These are phyloP conservation scores for Elsinoe fawcettii DNA, from an alignment of 2,329 filamentous ascomycete genomes.

Conservation along the genomic window DNA sequence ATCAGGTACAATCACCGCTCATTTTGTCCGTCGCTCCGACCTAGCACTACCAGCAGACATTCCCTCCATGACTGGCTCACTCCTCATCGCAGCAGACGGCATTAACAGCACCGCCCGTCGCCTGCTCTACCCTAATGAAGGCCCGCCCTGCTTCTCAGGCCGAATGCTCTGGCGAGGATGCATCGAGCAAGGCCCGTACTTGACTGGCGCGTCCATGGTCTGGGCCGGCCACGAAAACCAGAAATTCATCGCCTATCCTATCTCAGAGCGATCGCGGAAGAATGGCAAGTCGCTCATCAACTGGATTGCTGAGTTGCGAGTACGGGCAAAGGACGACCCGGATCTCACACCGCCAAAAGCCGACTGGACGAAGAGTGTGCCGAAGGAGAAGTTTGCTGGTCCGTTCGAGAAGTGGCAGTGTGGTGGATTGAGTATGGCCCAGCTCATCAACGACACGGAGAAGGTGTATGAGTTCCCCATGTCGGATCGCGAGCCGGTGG, in stretches of 20 bases:
- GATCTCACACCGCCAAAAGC: conserved; percentile 39
- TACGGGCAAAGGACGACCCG: conserved; percentile 35
- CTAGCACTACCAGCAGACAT: conserved; percentile 24
- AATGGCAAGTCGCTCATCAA: conserved; percentile 37
- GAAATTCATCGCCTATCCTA: conserved; percentile 43
- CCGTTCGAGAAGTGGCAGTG: conserved; percentile 38
- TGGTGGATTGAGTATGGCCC: conserved; percentile 36
- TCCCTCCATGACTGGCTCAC: conserved; percentile 28
- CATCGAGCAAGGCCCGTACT: conserved; percentile 34
- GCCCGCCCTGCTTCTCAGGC: conserved; percentile 39
- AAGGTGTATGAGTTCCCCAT: conserved; percentile 42
- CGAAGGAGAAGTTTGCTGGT: conserved; percentile 34
- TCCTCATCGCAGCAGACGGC: conserved; percentile 38
- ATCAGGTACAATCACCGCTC: conserved; percentile 30
- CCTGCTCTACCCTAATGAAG: conserved; percentile 38
- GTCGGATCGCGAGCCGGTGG: conserved; percentile 38
- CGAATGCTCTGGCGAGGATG: conserved; percentile 42
- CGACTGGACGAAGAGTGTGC: conserved; percentile 38
- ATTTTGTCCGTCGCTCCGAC: conserved; percentile 29
- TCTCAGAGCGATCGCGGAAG: conserved; percentile 32
- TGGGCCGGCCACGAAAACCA: conserved; percentile 42
- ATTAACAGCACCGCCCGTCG: conserved; percentile 39
- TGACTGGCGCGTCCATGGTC: conserved; percentile 39
- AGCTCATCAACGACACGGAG: conserved; percentile 37
- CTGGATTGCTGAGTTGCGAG: conserved; percentile 41